phyloP scores from a whole-genome alignment of 2,329 filamentous ascomycete genomes.

The Arachnomyces sp. region DNA sequence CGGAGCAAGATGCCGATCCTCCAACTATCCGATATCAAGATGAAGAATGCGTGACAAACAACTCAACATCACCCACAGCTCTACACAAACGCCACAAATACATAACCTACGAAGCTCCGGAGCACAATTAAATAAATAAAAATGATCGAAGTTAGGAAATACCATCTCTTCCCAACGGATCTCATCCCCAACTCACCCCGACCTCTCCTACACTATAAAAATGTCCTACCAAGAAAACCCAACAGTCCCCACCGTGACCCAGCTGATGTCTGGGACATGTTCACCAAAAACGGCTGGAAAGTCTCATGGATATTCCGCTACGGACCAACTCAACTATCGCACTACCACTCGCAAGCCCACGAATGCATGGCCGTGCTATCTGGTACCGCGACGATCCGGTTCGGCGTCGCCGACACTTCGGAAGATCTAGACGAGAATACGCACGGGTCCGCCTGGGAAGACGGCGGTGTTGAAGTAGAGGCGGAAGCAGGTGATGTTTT shows the following conservation, averaged over 20 bases:
- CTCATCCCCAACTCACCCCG: constrained; percentile 47
- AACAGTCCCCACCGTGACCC: constrained; percentile 20
- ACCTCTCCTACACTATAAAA: constrained; percentile 48
- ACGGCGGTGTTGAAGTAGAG: constrained; percentile 34
- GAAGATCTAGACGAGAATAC: constrained; percentile 31
- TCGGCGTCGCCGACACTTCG: constrained; percentile 58
- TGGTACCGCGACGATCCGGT: constrained; percentile 56
- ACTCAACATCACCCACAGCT: too few relatives aligned
- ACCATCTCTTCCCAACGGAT: constrained; percentile 34
- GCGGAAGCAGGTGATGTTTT: constrained; percentile 57
- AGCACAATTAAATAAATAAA: too few relatives aligned
- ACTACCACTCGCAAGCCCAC: constrained; percentile 62
- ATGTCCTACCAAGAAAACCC: constrained; percentile 23
- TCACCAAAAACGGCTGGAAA: constrained; percentile 45
- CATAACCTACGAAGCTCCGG: too few relatives aligned
- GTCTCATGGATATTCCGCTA: constrained; percentile 53
- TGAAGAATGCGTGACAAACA: too few relatives aligned
- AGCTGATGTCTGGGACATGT: constrained; percentile 36
- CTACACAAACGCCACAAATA: too few relatives aligned
- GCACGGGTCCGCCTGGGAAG: too few relatives aligned
- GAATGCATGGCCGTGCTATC: constrained; percentile 56
- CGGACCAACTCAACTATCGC: constrained; percentile 47
- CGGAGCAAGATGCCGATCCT: too few relatives aligned
- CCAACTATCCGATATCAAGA: too few relatives aligned
- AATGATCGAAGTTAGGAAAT: constrained; percentile 11